These are phyloP conservation scores for Phytophthora parvispora DNA, from an alignment of 352 stramenopile genomes.

Conservation along the genomic window DNA sequence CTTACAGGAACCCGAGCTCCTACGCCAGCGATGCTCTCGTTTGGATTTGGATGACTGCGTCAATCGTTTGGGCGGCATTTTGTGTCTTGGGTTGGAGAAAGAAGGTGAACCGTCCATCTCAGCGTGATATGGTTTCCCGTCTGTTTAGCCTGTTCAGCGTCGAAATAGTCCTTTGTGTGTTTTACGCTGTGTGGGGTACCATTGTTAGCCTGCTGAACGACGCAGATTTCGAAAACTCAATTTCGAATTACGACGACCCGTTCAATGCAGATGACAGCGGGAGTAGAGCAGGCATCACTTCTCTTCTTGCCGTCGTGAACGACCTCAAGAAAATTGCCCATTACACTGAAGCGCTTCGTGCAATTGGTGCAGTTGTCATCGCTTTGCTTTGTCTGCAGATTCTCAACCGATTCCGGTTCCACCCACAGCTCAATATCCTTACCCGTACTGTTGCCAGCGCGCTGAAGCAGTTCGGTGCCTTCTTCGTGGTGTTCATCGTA, in stretches of 20 bases:
- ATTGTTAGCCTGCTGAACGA: conserved; percentile 43
- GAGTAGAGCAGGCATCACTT: conserved; percentile 15
- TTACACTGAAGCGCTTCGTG: conserved; percentile 38
- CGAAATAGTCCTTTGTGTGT: conserved; percentile 21
- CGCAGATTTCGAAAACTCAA: conserved; percentile 41
- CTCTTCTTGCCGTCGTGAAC: conserved; percentile 40
- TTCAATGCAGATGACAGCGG: neutral
- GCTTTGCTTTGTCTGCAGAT: conserved; percentile 51
- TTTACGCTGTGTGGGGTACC: conserved; percentile 52
- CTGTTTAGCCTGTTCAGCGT: conserved; percentile 18
- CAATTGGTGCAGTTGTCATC: conserved; percentile 44
- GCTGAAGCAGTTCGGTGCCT: conserved; percentile 57
- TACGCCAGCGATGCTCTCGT: conserved; percentile 23
- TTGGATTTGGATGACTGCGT: conserved; percentile 13
- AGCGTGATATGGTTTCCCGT: neutral
- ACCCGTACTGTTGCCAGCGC: conserved; percentile 59
- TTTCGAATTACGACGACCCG: conserved; percentile 18
- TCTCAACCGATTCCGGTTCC: conserved; percentile 58
- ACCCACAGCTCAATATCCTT: conserved; percentile 64
- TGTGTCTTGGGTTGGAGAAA: conserved; percentile 16
- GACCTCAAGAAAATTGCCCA: conserved; percentile 44
- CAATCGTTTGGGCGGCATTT: conserved; percentile 7
- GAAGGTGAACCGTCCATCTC: conserved; percentile 9
- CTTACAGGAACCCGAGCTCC: conserved; percentile 23
- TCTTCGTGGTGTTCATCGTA: conserved; percentile 68